Base-by-base conservation (phyloP, 495 filamentous ascomycete species). In the Aspergillus asperescens region DNA sequence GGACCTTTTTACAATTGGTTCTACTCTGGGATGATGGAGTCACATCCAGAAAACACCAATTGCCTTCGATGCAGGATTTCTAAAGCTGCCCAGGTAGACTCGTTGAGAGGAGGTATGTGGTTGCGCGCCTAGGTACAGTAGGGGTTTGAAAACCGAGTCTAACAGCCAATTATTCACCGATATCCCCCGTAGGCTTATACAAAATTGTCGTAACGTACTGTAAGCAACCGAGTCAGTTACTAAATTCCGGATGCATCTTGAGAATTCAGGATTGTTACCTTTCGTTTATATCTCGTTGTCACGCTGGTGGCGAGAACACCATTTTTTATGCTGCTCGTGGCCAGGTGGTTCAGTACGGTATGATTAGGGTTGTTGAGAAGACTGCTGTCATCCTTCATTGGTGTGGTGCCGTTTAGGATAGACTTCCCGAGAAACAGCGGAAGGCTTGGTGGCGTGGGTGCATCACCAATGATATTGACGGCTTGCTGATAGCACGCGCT, bases 291-390 rank as follows among this genome's bases (percentile, higher is more conserved):
- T 71, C 93, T 80, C 16, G 94, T 98, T 13, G 93, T 98, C 15
- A 89, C 93, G 63, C 90, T 96, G 3, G 95, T 93, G n/a, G 94
- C 93, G 53, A 98, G 77, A 23, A 97, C 87, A 48, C 88, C 87
- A 52, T 95, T 88, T 70, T 95, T 96, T 68, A 98, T 98, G 68
- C 90, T 96, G 74, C 90, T 96, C 4, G 93, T 98, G n/a, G 92
- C 92, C 40, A 98, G 74, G 66, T 98, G 93, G 58, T 98, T 98
- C 57, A 98, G 71, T 22, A 98, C 89, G 2, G 93, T 96, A 57
- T 98, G 93, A 59, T 97, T 98, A 12, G 93, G 93, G 75, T 96
- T 90, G 45, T 84, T 90, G 32, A 98, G 70, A 37, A 98, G 94
- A 71, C 90, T 95, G 67, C 89, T 94, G 64, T 98, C 93, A 69